A percentile compares a stretch with the other conserved stretches of the same genome.
phyloP scores from a whole-genome alignment of 208 protist genomes.

The Trypanosoma avium region DNA sequence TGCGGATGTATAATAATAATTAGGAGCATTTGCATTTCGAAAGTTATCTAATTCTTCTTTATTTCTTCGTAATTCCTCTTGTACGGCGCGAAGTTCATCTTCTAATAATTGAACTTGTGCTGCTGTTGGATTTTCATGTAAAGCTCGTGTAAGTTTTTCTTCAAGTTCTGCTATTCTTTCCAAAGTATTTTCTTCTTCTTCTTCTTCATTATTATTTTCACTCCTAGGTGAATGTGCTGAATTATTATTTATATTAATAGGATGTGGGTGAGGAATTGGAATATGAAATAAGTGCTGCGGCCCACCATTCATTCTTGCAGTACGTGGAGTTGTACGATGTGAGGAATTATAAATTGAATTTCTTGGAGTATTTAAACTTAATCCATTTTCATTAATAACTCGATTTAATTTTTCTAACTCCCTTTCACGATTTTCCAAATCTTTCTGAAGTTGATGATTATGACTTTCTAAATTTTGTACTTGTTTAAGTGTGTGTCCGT shows the following conservation, averaged over 20 bases:
- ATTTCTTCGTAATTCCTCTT: slow-evolving; percentile 12
- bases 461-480: slow-evolving; percentile 19
- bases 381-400: neutral
- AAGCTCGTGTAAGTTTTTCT: slow-evolving; percentile 1
- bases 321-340: neutral
- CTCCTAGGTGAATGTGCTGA: neutral
- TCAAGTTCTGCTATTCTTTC: slow-evolving; percentile 2
- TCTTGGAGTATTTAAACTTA: neutral
- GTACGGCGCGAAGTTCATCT: slow-evolving; percentile 16
- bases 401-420: slow-evolving; percentile 24
- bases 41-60: slow-evolving; percentile 24
- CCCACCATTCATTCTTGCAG: neutral
- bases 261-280: neutral
- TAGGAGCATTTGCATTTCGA: slow-evolving; percentile 1
- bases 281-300: neutral
- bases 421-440: slow-evolving; percentile 7
- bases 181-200: neutral
- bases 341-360: neutral
- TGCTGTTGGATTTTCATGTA: slow-evolving; percentile 22
- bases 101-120: slow-evolving; percentile 21
- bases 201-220: neutral
- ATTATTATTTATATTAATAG: neutral
- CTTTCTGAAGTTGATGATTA: slow-evolving; percentile 4
- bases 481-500: slow-evolving; percentile 23
- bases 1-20: slow-evolving; percentile 19